Base-by-base conservation (phyloP, 2,329 filamentous ascomycete species). In the Diaporthe velutina region DNA sequence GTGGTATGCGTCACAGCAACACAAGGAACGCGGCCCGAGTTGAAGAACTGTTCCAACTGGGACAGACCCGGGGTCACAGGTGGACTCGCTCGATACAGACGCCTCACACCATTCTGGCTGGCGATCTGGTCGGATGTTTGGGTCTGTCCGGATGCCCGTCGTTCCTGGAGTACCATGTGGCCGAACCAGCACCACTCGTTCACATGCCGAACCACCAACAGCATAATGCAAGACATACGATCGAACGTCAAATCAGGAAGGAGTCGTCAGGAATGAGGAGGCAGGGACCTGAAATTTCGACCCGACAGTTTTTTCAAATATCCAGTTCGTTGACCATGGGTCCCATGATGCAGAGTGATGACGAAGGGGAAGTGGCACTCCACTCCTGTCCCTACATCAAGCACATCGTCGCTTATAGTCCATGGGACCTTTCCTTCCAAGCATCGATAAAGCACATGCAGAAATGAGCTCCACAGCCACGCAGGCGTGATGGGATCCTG, bases 151-250 rank as follows among this genome's bases (percentile, higher is more conserved):
- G 64, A 38, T 52, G 64, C 45, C 57, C 9, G 48, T 54, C 22
- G 17, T 42, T 30, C 38, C 35, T 33, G 42, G 19, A 54, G 5
- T 38, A 54, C 35, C 22, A 64, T 72, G 70, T 72, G 70, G 70
- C 22, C 70, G 22, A 50, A 64, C 33, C 30, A 54, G 28, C 48
- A 72, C 57, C 70, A 72, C 70, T 64, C 57, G 17, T 54, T 55
- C 33, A 13, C 28, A 25, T 2, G 17, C 13, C 30, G 6, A 52
- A 54, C 35, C 15, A 71, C 70, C 57, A 72, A 72, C 57, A 42
- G 25, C 57, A 64, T 72, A 54, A 64, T 72, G 57, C 57, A 22
- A 60, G 55, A 52, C 42, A 25, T 22, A 30, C 10, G 19, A n/a
- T 28, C 15, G n/a, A 17, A 22, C 19, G 8, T 42, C 70, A n/a